phyloP scores from a whole-genome alignment of 2,329 filamentous ascomycete species.

The Xylaria sp. region DNA sequence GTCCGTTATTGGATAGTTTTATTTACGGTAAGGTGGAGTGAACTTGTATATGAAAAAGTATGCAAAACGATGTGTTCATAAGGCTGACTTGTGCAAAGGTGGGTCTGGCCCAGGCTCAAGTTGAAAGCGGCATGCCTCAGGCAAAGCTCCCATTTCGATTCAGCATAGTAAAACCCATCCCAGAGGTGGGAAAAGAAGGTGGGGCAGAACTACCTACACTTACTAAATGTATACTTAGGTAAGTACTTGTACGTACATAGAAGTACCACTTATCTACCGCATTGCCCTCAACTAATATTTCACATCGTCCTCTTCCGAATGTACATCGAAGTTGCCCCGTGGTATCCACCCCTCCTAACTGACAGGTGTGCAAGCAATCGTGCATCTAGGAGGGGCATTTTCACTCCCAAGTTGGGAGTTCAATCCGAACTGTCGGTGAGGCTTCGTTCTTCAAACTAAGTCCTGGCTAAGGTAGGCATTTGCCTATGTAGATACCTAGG shows the following conservation, averaged over 20 bases:
- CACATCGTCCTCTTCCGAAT: too few relatives aligned
- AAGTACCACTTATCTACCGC: too few relatives aligned
- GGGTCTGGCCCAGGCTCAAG: background rate
- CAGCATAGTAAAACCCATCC: background rate
- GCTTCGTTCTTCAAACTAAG: background rate
- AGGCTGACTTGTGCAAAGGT: too few relatives aligned
- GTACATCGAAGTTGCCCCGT: background rate
- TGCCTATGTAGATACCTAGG: background rate
- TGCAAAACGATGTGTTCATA: too few relatives aligned
- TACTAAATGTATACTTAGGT: background rate
- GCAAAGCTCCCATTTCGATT: background rate
- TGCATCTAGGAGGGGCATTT: background rate
- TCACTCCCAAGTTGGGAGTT: background rate
- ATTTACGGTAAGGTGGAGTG: background rate
- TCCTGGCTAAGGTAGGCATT: background rate
- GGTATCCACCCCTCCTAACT: background rate
- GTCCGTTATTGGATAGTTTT: slow-evolving; percentile 1
- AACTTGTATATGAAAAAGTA: background rate
- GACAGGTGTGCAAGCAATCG: slow-evolving; percentile 16
- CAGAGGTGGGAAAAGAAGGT: too few relatives aligned
- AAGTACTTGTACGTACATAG: too few relatives aligned
- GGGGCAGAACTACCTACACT: slow-evolving; percentile 1
- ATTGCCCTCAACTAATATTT: too few relatives aligned
- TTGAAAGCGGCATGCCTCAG: too few relatives aligned
- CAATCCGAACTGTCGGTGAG: slow-evolving; percentile 6